These are phyloP conservation scores for Apiotrichum mycotoxinovorans DNA, from an alignment of 1,284 basidiomycete species.

Conservation along the genomic window DNA sequence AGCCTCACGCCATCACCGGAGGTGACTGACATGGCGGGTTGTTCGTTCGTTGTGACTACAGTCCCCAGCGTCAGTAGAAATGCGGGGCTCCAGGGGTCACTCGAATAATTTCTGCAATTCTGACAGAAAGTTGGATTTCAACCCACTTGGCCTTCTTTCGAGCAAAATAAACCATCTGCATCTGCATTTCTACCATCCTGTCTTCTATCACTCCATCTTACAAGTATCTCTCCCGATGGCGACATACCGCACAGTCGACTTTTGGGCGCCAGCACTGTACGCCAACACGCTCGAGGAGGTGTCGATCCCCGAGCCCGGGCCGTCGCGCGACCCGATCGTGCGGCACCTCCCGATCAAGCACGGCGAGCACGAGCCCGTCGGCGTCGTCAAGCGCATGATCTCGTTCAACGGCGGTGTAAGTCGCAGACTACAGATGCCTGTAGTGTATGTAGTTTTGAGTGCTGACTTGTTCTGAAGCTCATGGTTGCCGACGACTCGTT, in stretches of 20 bases:
- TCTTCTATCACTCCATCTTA: constrained; percentile 1
- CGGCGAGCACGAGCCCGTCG: constrained; percentile 33
- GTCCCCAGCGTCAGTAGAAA: no score
- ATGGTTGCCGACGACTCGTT: constrained; percentile 39
- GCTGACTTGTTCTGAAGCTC: constrained; percentile 17
- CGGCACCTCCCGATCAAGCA: constrained; percentile 41
- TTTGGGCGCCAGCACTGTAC: constrained; percentile 45
- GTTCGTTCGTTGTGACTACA: no score
- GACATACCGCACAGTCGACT: constrained; percentile 31
- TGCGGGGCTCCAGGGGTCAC: not conserved
- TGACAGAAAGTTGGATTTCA: not conserved
- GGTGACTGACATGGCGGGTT: no score
- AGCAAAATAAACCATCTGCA: not conserved
- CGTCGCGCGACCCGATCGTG: constrained; percentile 38
- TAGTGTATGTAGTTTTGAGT: not conserved
- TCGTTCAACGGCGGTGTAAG: constrained; percentile 16
- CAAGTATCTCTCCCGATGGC: constrained; percentile 9
- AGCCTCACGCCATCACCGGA: no score
- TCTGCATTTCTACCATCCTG: not conserved
- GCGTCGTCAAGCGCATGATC: constrained; percentile 36
- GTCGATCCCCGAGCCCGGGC: constrained; percentile 33
- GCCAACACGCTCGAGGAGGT: constrained; percentile 46
- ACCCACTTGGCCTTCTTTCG: not conserved
- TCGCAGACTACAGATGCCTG: not conserved
- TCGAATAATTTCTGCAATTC: not conserved